phyloP scores from a whole-genome alignment of 2,329 filamentous ascomycete genomes.

The Botryotinia convoluta region DNA sequence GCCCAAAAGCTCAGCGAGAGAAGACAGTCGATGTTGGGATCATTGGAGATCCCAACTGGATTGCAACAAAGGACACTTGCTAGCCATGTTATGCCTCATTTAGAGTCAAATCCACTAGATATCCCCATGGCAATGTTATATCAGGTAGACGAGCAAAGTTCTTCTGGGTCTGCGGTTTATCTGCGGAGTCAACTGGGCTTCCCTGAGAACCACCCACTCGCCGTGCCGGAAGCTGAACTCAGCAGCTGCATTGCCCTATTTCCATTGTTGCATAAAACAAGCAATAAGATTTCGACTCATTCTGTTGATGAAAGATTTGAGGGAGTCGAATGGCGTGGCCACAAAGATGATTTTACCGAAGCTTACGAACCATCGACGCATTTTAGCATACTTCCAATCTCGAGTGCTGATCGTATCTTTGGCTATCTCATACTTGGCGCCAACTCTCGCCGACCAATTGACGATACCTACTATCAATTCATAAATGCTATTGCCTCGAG shows the following conservation, averaged over 20 bases:
- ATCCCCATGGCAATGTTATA: slow-evolving; percentile 35
- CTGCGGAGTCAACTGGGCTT: slow-evolving; percentile 29
- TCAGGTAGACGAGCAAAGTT: slow-evolving; percentile 30
- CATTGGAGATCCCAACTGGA: slow-evolving; percentile 23
- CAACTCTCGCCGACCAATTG: slow-evolving; percentile 33
- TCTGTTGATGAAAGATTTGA: slow-evolving; percentile 30
- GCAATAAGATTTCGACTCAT: slow-evolving; percentile 25
- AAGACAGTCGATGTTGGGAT: slow-evolving; percentile 29
- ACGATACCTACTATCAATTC: slow-evolving; percentile 31
- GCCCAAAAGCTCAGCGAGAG: slow-evolving; percentile 29
- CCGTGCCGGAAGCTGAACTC: slow-evolving; percentile 25
- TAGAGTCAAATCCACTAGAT: slow-evolving; percentile 31
- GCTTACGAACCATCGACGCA: slow-evolving; percentile 29
- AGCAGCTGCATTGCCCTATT: slow-evolving; percentile 27
- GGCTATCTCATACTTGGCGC: slow-evolving; percentile 33
- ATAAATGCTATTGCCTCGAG: slow-evolving; percentile 31
- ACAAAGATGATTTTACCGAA: slow-evolving; percentile 16
- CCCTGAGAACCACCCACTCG: slow-evolving; percentile 28
- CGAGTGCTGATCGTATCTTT: slow-evolving; percentile 23
- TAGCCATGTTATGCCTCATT: slow-evolving; percentile 27
- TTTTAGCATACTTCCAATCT: slow-evolving; percentile 32
- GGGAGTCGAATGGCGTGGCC: slow-evolving; percentile 25
- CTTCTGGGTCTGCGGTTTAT: slow-evolving; percentile 19
- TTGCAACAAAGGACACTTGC: slow-evolving; percentile 22
- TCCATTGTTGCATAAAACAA: slow-evolving; percentile 29